phyloP scores from a whole-genome alignment of 768 basidiomycete genomes.

The Mycena kentingensis region DNA sequence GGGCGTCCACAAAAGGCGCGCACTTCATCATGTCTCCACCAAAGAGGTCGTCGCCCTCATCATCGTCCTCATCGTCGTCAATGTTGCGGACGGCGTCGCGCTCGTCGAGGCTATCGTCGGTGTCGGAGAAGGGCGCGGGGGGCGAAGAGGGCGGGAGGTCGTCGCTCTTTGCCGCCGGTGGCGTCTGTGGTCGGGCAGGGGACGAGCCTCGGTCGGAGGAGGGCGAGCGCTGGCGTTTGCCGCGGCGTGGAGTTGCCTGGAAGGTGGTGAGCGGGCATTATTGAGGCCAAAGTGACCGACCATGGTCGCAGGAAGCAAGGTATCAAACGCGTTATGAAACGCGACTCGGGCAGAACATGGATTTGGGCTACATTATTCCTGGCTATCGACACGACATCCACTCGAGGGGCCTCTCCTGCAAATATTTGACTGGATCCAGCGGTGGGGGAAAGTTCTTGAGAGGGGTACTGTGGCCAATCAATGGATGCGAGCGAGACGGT shows the following conservation, averaged over 20 bases:
- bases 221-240: conserved; percentile 64
- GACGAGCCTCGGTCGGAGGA: conserved; percentile 56
- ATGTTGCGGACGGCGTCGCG: conserved; percentile 65
- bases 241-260: conserved; percentile 51
- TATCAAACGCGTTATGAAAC: too few species aligned
- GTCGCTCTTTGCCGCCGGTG: conserved; percentile 59
- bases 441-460: conserved; percentile 50
- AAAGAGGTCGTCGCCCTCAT: conserved; percentile 94
- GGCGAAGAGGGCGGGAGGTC: conserved; percentile 88
- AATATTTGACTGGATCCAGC: conserved; percentile 24
- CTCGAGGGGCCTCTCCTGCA: conserved; percentile 14
- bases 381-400: conserved; percentile 13
- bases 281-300: conserved; percentile 24
- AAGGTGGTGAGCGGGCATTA: conserved; percentile 1
- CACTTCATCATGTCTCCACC: conserved; percentile 77
- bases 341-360: too few species aligned
- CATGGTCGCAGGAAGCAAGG: conserved; percentile 35
- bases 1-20: conserved; percentile 25
- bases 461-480: conserved; percentile 43
- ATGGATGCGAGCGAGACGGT: background rate
- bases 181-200: conserved; percentile 42
- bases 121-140: conserved; percentile 81
- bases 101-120: conserved; percentile 78
- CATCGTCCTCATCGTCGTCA: conserved; percentile 68
- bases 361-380: background rate